Base-by-base conservation (phyloP, 768 basidiomycete genomes). In the Rhodotorula babjevae region DNA sequence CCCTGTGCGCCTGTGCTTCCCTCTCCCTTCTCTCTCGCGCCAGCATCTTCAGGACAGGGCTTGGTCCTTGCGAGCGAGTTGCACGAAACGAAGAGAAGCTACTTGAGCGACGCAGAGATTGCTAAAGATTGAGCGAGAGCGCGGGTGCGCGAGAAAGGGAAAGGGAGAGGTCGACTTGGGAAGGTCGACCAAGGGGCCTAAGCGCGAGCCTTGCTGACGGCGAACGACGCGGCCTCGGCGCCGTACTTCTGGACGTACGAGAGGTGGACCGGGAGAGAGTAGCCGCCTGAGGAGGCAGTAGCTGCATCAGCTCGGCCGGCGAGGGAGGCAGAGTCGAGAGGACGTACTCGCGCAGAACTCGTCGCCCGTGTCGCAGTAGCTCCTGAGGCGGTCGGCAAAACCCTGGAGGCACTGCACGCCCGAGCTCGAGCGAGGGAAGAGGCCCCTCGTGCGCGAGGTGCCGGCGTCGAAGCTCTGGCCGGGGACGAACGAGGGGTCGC, bases 321-420 rank as follows among this genome's bases (percentile, higher is more conserved):
- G 19, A 5, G 6, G 21, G 6, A 15, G 6, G n/a, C 23, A 18
- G 18, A 42, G 15, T 33, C 23, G n/a, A 15, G 16, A 36, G 0
- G 42, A 49, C 61, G 46, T 18, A 62, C 61, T 62, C 6, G 61
- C 61, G n/a, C 61, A 62, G 47, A 62, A 62, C n/a, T 9, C 12
- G 29, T 62, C 61, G 14, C 46, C 61, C 2, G 3, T 21, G 25
- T 62, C 61, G 31, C 61, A 62, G 47, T 19, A 62, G 4, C n/a
- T 31, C 61, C 49, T 46, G 46, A 49, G 49, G 15, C n/a, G 29
- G 46, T 10, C 18, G 10, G 61, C 61, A 46, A 29, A 19, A 1
- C 11, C 18, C n/a, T 62, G 46, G 47, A 62, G 23, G 29, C 42
- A 44, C 44, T 46, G 44, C 44, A 46, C 44, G 29, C 25, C 19